A percentile compares a stretch with the other conserved stretches of the same genome.
Evolutionary conservation across 2,329 filamentous ascomycete species (phyloP).

Genomic region (Fusarium protoensiforme): DNA sequence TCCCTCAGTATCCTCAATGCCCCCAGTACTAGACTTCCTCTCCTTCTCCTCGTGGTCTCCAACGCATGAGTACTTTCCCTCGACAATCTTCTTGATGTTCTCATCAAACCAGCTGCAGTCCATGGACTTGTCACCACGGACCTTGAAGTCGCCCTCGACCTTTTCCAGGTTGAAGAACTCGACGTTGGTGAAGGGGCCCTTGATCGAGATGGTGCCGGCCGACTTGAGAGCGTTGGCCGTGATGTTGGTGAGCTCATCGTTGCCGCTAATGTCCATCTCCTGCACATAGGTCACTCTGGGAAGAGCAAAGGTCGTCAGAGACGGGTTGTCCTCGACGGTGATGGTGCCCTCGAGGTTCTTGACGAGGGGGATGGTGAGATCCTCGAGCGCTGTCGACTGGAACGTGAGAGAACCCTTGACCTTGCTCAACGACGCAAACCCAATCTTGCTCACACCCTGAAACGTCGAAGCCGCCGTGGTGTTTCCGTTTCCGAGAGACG

Average conservation of each 20-base stretch:
- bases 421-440: conserved; percentile 37
- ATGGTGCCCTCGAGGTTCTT: conserved; percentile 39
- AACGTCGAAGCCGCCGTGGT: conserved; percentile 41
- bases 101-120: conserved; percentile 46
- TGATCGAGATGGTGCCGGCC: conserved; percentile 39
- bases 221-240: conserved; percentile 43
- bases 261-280: conserved; percentile 36
- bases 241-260: conserved; percentile 40
- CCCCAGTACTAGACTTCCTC: conserved; percentile 40
- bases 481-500: conserved; percentile 38
- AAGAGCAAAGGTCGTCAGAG: conserved; percentile 38
- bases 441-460: conserved; percentile 24
- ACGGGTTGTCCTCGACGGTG: conserved; percentile 39
- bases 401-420: conserved; percentile 41
- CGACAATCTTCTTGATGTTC: conserved; percentile 40
- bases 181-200: conserved; percentile 40
- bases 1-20: conserved; percentile 42
- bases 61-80: conserved; percentile 39
- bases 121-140: conserved; percentile 40
- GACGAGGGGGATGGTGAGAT: conserved; percentile 40
- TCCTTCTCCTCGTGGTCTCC: conserved; percentile 42
- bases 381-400: conserved; percentile 30
- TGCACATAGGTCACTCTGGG: conserved; percentile 35
- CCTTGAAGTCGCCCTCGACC: conserved; percentile 43
- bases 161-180: conserved; percentile 42